These are phyloP conservation scores for Actinidia arguta DNA, from an alignment of 179 eudicot genomes.

Conservation along the genomic window DNA sequence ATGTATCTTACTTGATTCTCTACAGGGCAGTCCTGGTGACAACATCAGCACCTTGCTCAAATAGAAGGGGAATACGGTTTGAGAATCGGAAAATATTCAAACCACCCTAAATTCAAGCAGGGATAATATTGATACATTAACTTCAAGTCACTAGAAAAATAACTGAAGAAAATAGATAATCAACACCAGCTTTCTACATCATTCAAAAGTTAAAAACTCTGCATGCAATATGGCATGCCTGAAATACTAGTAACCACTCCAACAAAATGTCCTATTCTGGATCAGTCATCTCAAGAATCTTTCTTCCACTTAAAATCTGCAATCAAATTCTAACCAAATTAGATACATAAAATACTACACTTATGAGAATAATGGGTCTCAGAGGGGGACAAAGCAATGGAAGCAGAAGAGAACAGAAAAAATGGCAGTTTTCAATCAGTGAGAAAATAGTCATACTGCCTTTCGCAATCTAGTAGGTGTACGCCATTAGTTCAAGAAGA, in stretches of 20 bases:
- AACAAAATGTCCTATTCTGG: neutral
- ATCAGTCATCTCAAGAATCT: neutral
- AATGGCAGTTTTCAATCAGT: neutral
- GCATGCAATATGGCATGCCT: neutral
- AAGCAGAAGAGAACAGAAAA: neutral
- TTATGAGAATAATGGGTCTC: neutral
- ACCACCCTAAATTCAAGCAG: conserved; percentile 62
- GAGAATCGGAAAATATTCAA: conserved; percentile 95
- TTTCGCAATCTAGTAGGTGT: neutral
- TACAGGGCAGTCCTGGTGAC: conserved; percentile 92
- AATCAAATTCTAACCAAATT: neutral
- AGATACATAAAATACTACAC: too few species aligned
- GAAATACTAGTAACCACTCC: neutral
- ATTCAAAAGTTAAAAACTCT: conserved; percentile 1
- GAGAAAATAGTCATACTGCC: neutral
- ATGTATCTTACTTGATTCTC: conserved; percentile 82
- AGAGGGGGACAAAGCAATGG: neutral
- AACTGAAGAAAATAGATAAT: neutral
- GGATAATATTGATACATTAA: conserved; percentile 14
- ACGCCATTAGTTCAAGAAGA: neutral
- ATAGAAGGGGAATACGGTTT: conserved; percentile 96
- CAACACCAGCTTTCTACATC: neutral
- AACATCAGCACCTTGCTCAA: conserved; percentile 99
- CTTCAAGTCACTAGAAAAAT: conserved; percentile 1
- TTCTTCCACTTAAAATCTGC: neutral